Percentiles rank a stretch among this genome's conserved stretches.
Conservation (phyloP, 768 basidiomycete species). For the Leccinum subgranulosum region DNA sequence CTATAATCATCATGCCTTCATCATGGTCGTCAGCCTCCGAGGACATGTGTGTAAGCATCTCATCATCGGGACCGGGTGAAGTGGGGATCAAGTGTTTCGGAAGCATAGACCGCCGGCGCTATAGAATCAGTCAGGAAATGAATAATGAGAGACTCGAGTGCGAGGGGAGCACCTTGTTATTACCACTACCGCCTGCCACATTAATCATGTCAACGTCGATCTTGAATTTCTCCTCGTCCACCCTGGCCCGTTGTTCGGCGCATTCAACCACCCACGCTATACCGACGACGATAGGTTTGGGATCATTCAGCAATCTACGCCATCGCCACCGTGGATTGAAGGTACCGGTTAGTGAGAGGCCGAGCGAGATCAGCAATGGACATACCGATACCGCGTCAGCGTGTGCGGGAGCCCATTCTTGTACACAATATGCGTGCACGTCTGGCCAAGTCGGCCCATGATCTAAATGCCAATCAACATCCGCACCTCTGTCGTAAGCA, state of each 20-base stretch:
- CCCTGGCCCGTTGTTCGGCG: constrained; percentile 58
- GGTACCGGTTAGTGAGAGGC: neutral
- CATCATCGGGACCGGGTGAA: constrained; percentile 16
- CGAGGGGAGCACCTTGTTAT: constrained; percentile 53
- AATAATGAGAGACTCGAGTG: neutral
- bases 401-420: constrained; percentile 82
- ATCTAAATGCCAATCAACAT: constrained; percentile 39
- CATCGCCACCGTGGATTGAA: neutral
- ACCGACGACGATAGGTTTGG: constrained; percentile 71
- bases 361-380: constrained; percentile 1
- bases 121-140: neutral
- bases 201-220: constrained; percentile 60
- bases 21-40: constrained; percentile 29
- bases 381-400: constrained; percentile 65
- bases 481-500: neutral
- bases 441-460: constrained; percentile 61
- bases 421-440: constrained; percentile 81
- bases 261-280: constrained; percentile 91
- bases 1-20: constrained; percentile 27
- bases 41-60: constrained; percentile 15
- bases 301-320: constrained; percentile 58
- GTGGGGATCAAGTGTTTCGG: constrained; percentile 52
- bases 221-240: constrained; percentile 64
- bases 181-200: constrained; percentile 49
- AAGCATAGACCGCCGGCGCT: constrained; percentile 75